Base-by-base conservation (phyloP, 2,329 filamentous ascomycete species). In the Bipolaris gigantea region DNA sequence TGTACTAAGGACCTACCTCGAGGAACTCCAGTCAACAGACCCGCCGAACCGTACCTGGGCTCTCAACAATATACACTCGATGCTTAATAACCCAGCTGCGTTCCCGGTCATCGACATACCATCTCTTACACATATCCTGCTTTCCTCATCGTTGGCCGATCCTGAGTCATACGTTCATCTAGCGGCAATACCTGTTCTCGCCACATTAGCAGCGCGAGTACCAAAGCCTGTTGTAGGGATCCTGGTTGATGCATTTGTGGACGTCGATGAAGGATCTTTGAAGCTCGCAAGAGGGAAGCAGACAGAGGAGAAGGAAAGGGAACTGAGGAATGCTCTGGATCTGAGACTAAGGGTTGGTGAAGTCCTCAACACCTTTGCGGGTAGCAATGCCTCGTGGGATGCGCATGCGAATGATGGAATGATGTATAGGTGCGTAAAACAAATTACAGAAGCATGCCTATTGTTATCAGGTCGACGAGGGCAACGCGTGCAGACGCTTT, bases 121-220 rank as follows among this genome's bases (percentile, higher is more conserved):
- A 0, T 81, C 85, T 1, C 78, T 85, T 3, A 76, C 88, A 0
- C 82, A 87, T 5, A 77, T 89, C 1, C 76, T 92, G 0, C 77
- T 90, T 48, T 84, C 85, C 1, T 84, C 82, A 9, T 77, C 90
- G 0, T 76, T 90, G 1, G 80, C 82, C 55, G 86, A 89, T 44
- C 77, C 80, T 5, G 89, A 91, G 51, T 87, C 89, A 51, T 92
- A 87, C 66, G 85, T 90, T 56, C 88, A 89, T 63, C 76, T 88
- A 2, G 81, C 84, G n/a, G 83, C 85, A 15, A 83, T 91, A 56
- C 85, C 84, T 57, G 79, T 87, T 1, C 84, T 89, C 54, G 81
- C 83, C 0, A 81, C 84, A 21, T 73, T 92, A 10, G 82, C 86
- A 0, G 75, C 80, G 57, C 80, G 77, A 51, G 87, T 89, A 46